Evolutionary conservation across 2,329 filamentous ascomycete species (phyloP), one percentile per base, ranked within the genome.

Genomic region (Dactylellina cionopaga): DNA sequence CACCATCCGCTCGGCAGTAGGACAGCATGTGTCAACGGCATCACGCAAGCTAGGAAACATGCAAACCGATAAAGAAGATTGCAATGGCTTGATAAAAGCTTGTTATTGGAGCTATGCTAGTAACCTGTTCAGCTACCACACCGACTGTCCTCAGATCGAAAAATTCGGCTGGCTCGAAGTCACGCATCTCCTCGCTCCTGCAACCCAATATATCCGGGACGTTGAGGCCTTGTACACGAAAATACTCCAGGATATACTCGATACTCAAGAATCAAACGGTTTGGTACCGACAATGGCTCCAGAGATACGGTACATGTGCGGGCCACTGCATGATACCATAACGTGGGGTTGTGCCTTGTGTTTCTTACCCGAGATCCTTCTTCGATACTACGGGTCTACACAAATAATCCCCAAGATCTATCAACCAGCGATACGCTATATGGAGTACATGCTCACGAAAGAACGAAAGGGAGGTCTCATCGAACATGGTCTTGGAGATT

Each of bases 101-200:
- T 82, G 81, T 41, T 80, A 83, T 64, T 83, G 82, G 82, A 80
- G 81, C 0, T 83, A 83, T 49, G 79, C 78, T 37, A 80, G 78
- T 46, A 82, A 82, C 71, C 77, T 82, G 13, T 82, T 82, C 72
- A 82, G 81, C 59, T 84, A 83, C 75, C 83, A 84, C 68, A 84
- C 83, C 1, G 82, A 84, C 74, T 83, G 81, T 62, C 81, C 81
- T 4, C 81, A 82, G 71, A 82, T 83, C 31, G 81, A 84, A 74
- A 84, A 84, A 66, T 84, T 84, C 41, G 82, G 81, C 0, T 84
- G 83, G 82, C 79, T 83, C 0, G 83, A 84, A 75, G 82, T 83
- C 4, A 83, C 82, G 0, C 80, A 81, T 56, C 77, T 84, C 9
- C 81, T 84, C 4, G 80, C 81, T 11, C 81, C 82, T 0, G 80